These are phyloP conservation scores for Bonia amplexicaulis DNA, from an alignment of 176 grass and related monocot species.

Conservation along the genomic window DNA sequence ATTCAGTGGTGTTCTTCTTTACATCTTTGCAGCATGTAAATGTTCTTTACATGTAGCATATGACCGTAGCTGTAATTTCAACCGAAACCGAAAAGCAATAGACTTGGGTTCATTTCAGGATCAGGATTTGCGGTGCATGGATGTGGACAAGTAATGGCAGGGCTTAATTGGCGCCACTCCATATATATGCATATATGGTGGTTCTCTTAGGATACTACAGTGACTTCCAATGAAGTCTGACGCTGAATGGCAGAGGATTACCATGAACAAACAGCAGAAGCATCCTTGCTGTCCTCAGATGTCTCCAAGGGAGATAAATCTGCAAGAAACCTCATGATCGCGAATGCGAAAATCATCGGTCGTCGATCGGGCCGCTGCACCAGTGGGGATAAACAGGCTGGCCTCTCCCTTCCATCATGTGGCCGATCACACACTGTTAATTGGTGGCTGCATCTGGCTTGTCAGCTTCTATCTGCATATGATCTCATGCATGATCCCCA, in stretches of 20 bases:
- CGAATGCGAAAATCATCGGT: background rate
- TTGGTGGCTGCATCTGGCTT: background rate
- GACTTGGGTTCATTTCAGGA: background rate
- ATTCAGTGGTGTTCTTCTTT: no score
- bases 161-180: background rate
- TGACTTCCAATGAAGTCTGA: background rate
- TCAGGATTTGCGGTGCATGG: background rate
- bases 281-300: background rate
- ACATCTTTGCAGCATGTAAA: background rate
- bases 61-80: background rate
- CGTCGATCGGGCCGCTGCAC: background rate
- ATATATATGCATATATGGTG: background rate
- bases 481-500: background rate
- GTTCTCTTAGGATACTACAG: background rate
- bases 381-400: background rate
- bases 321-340: slow-evolving; percentile 4
- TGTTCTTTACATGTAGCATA: background rate
- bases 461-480: background rate
- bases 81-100: background rate
- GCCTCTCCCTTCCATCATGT: background rate
- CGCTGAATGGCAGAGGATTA: background rate
- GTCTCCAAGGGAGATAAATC: background rate
- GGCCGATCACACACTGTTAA: background rate
- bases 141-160: background rate
- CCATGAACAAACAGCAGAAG: background rate